phyloP scores from a whole-genome alignment of 371 early-diverging fungal genomes.

The Mucor lusitanicus region DNA sequence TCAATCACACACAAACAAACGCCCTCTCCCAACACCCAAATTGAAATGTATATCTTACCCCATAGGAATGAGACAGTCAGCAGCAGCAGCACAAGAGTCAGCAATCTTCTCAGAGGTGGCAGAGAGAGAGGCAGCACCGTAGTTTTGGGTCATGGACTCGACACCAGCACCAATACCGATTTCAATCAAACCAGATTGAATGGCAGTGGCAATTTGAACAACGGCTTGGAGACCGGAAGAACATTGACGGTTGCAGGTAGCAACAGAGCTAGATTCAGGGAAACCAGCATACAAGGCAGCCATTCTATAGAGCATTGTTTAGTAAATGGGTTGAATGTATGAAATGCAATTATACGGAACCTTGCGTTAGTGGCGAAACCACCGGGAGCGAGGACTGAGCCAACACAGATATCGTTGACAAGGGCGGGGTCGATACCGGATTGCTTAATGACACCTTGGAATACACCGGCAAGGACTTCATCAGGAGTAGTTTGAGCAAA shows the following conservation, averaged over 20 bases:
- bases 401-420: slow-evolving; percentile 81
- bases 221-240: slow-evolving; percentile 96
- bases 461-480: slow-evolving; percentile 84
- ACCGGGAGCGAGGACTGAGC: slow-evolving; percentile 35
- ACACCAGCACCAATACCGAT: slow-evolving; percentile 98
- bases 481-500: slow-evolving; percentile 91
- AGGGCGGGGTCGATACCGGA: slow-evolving; percentile 86
- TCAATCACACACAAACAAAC: not conserved
- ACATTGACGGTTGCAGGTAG: slow-evolving; percentile 97
- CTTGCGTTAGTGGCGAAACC: slow-evolving; percentile 90
- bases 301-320: not conserved
- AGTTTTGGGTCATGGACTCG: slow-evolving; percentile 96
- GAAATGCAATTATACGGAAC: not conserved
- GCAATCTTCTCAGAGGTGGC: slow-evolving; percentile 76
- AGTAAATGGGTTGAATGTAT: slow-evolving; percentile 22
- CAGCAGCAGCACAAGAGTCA: slow-evolving; percentile 66
- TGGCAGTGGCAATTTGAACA: slow-evolving; percentile 87
- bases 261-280: slow-evolving; percentile 82
- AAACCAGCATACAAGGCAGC: slow-evolving; percentile 94
- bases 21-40: not conserved
- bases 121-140: slow-evolving; percentile 78
- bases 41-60: slow-evolving; percentile 50
- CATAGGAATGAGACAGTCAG: slow-evolving; percentile 89
- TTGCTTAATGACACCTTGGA: slow-evolving; percentile 80
- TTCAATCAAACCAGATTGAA: slow-evolving; percentile 91